These are phyloP conservation scores for Lentinula lateritia DNA, from an alignment of 768 basidiomycete genomes.

Conservation along the genomic window DNA sequence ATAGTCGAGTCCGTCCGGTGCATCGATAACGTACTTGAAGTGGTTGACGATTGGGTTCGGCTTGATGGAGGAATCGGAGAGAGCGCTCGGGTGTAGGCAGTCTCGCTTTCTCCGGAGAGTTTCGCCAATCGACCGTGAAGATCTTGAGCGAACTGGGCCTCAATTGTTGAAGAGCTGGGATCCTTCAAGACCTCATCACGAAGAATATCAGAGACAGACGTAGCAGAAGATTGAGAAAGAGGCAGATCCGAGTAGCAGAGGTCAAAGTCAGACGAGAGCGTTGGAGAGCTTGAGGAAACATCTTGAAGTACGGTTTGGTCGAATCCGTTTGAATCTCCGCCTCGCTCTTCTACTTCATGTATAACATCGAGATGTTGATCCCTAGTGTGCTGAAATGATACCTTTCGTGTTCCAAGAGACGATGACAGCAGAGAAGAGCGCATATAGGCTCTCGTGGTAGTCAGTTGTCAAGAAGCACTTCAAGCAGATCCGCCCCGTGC, in stretches of 20 bases:
- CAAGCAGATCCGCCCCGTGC: too few species aligned
- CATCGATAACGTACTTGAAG: neutral
- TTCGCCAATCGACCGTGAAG: neutral
- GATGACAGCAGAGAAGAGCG: neutral
- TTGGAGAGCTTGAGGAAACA: neutral
- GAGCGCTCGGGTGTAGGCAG: neutral
- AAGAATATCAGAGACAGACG: neutral
- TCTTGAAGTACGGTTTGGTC: neutral
- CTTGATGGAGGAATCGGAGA: neutral
- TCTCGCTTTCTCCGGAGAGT: neutral
- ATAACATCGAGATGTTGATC: neutral
- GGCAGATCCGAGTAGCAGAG: neutral
- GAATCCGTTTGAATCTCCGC: neutral
- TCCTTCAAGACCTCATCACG: neutral
- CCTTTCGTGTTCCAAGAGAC: neutral
- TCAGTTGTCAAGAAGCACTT: neutral
- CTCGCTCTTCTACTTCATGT: neutral
- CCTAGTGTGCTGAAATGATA: neutral
- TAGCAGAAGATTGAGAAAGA: neutral
- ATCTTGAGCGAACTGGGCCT: neutral
- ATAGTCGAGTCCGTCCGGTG: neutral
- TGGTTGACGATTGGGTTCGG: neutral
- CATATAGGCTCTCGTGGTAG: neutral
- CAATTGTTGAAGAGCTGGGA: neutral
- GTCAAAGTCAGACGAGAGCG: neutral